Evolutionary conservation across 2,329 filamentous ascomycete genomes (phyloP).

Genomic region (Magnaporthiopsis poae): DNA sequence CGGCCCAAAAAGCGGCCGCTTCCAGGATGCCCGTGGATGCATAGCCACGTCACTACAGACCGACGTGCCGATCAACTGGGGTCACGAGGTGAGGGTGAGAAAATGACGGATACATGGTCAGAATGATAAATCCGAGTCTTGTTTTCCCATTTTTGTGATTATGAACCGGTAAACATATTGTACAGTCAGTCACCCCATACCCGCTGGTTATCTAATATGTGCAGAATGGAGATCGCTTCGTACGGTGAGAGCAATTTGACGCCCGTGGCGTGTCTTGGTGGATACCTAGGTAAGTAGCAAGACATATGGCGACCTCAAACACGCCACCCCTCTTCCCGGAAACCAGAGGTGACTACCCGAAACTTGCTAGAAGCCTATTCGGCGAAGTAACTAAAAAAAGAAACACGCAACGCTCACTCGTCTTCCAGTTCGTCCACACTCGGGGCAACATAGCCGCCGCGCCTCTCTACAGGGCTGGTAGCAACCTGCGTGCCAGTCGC

Average conservation of each 20-base stretch:
- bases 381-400: conserved; percentile 1
- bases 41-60: background rate
- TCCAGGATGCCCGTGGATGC: background rate
- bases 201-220: background rate
- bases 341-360: background rate
- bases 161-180: background rate
- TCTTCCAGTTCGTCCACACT: conserved; percentile 28
- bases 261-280: background rate
- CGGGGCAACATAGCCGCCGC: conserved; percentile 31
- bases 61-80: background rate
- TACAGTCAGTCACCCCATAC: background rate
- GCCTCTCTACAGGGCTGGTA: conserved; percentile 27
- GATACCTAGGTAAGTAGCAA: background rate
- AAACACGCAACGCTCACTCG: conserved; percentile 15
- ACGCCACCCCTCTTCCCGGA: background rate
- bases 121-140: background rate
- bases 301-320: background rate
- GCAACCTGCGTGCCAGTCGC: conserved; percentile 46
- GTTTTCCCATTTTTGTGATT: background rate
- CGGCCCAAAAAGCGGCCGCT: background rate
- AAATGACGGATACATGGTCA: background rate
- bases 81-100: background rate
- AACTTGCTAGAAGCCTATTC: background rate
- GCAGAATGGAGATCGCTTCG: background rate
- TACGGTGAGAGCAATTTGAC: background rate